phyloP scores from a whole-genome alignment of 2,329 filamentous ascomycete species.

The Fusarium nisikadoi region DNA sequence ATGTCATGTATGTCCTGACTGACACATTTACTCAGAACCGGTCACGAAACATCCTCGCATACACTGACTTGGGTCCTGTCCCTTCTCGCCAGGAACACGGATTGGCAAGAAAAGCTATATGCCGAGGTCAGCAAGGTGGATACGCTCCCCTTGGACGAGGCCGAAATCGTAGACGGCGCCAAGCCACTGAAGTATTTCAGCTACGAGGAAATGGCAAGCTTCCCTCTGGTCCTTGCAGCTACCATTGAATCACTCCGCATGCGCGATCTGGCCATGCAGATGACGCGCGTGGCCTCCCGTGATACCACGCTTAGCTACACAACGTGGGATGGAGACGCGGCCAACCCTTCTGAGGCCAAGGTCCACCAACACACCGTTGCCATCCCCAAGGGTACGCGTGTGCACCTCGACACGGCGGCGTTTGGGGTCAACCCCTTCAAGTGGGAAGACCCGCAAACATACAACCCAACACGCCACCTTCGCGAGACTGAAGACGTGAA shows the following conservation, averaged over 20 bases:
- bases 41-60: not conserved
- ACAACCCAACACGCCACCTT: not conserved
- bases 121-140: not conserved
- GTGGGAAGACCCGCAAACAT: not conserved
- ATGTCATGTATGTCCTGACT: accelerated
- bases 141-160: not conserved
- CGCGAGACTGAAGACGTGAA: not conserved
- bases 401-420: not conserved
- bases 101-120: not conserved
- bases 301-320: not conserved
- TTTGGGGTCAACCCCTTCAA: not conserved
- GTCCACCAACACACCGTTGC: not conserved
- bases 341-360: not conserved
- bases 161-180: not conserved
- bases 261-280: not conserved
- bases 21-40: not conserved
- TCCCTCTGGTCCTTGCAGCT: not conserved
- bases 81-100: not conserved
- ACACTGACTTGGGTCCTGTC: not conserved
- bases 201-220: not conserved
- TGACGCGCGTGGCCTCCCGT: not conserved
- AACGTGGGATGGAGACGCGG: not conserved
- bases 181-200: not conserved
- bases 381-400: not conserved
- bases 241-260: not conserved